Conservation (phyloP, 208 protist species). For the Trypanosoma congolense region DNA sequence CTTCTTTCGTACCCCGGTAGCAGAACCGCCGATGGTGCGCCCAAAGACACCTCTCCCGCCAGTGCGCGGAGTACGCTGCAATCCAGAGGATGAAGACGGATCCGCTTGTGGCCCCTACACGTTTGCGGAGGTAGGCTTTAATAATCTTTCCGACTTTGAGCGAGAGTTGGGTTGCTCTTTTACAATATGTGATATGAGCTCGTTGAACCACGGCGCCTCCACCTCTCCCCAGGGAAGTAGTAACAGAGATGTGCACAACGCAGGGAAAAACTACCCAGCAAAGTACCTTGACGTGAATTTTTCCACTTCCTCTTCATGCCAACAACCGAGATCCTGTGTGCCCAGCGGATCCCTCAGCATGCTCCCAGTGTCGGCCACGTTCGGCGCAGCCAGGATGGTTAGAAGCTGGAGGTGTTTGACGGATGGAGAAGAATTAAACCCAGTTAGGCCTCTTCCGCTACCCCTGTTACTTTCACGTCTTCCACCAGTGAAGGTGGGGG, state of each 20-base stretch:
- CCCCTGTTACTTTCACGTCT: conserved; percentile 71
- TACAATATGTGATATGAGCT: conserved; percentile 62
- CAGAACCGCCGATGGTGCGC: background rate
- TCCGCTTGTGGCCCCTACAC: background rate
- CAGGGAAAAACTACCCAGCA: no score
- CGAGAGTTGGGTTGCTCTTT: conserved; percentile 57
- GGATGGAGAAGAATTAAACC: conserved; percentile 1
- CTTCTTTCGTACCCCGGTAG: conserved; percentile 50
- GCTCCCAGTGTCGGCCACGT: no score
- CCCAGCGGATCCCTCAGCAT: conserved; percentile 1
- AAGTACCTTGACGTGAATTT: no score
- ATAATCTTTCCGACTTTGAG: background rate
- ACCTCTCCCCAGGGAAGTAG: background rate
- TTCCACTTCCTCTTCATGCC: no score
- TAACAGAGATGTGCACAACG: background rate
- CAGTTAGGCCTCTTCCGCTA: conserved; percentile 68
- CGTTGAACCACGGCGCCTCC: background rate
- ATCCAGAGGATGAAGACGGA: conserved; percentile 4
- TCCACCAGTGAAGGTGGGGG: conserved; percentile 39
- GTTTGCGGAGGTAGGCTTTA: conserved; percentile 5
- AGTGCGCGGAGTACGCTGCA: background rate
- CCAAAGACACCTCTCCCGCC: background rate
- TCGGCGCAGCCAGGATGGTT: no score
- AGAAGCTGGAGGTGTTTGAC: no score
- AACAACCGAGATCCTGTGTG: no score